Percentiles rank a stretch among this genome's conserved stretches.
phyloP scores from a whole-genome alignment of 345 rosid genomes.

The Pelargonium nanum region DNA sequence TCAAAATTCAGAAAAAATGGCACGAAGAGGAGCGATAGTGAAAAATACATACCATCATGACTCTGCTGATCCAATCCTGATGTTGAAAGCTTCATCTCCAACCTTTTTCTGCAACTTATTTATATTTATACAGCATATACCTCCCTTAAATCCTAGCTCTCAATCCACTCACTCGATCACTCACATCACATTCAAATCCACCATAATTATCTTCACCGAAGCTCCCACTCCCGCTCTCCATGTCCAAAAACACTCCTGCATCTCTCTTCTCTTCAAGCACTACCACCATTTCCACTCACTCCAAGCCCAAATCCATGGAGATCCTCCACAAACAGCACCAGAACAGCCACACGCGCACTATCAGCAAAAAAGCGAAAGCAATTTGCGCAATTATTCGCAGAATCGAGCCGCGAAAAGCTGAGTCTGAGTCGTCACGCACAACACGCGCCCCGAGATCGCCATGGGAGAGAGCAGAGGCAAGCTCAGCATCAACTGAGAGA shows the following conservation, averaged over 20 bases:
- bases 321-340: background rate
- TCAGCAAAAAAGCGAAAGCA: too few relatives aligned
- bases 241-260: background rate
- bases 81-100: conserved; percentile 42
- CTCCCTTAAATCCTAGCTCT: background rate
- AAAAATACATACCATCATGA: conserved; percentile 32
- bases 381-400: background rate
- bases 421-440: too few relatives aligned
- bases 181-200: too few relatives aligned
- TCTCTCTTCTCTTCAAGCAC: background rate
- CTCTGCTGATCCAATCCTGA: conserved; percentile 46
- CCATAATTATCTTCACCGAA: background rate
- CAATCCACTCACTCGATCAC: background rate
- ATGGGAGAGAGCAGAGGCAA: background rate
- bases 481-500: background rate
- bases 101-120: background rate
- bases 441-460: background rate
- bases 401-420: background rate
- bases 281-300: background rate
- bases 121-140: background rate
- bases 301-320: background rate
- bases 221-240: background rate
- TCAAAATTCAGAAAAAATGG: too few relatives aligned
- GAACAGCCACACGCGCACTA: background rate
- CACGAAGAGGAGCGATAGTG: background rate